Percentiles rank a stretch among this genome's conserved stretches.
These are phyloP conservation scores for Zygnema circumcarinatum DNA, from an alignment of 139 green algal genomes.

Conservation along the genomic window DNA sequence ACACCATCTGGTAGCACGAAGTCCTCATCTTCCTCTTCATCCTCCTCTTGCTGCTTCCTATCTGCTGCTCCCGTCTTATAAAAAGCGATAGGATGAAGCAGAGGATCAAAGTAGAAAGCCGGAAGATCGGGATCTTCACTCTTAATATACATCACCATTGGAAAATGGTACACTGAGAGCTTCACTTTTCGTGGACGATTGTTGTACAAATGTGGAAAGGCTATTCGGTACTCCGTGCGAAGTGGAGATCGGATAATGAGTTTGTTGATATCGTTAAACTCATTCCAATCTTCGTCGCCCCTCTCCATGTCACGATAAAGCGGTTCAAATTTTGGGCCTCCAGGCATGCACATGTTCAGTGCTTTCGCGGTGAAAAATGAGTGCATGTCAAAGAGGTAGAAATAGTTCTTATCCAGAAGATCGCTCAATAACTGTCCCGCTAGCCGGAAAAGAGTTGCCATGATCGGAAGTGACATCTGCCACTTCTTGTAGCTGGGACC, in stretches of 20 bases:
- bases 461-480: constrained; percentile 94
- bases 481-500: constrained; percentile 84
- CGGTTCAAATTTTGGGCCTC: constrained; percentile 99
- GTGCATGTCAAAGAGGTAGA: constrained; percentile 96
- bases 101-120: constrained; percentile 98
- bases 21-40: constrained; percentile 76
- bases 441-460: constrained; percentile 92
- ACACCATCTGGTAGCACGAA: constrained; percentile 87
- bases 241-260: constrained; percentile 96
- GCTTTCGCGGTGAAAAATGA: constrained; percentile 88
- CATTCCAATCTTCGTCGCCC: constrained; percentile 95
- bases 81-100: constrained; percentile 96
- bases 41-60: background rate
- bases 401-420: constrained; percentile 98
- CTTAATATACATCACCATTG: constrained; percentile 98
- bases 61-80: constrained; percentile 73
- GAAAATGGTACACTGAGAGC: constrained; percentile 89
- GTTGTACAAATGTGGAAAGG: constrained; percentile 99
- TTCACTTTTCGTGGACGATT: constrained; percentile 93
- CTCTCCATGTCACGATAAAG: constrained; percentile 96
- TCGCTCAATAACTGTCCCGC: constrained; percentile 94
- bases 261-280: constrained; percentile 99
- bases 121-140: constrained; percentile 98
- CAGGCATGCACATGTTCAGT: constrained; percentile 98
- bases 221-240: constrained; percentile 90